Evolutionary conservation across 768 basidiomycete genomes (phyloP), one percentile per base, ranked within the genome.

Genomic region (Panus rudis): DNA sequence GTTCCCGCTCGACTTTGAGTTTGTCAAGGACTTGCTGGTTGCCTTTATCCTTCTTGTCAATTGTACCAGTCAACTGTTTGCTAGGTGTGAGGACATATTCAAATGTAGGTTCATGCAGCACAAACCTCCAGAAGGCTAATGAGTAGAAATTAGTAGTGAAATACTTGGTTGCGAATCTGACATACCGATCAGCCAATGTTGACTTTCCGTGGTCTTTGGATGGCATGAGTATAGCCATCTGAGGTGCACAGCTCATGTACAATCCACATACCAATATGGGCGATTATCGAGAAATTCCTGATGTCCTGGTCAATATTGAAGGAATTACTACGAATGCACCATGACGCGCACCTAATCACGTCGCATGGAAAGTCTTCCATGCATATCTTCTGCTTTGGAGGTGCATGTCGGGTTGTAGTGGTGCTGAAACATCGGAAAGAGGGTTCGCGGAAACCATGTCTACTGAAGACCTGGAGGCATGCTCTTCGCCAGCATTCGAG

Each of bases 191-290:
- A 5, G 92, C 90, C 44, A 96, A 69, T 4, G 92, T 96, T 4
- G 90, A 92, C 71, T 97, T 98, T 41, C 94, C 94, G 63, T 96
- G 93, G 63, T 96, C 87, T 85, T n/a, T n/a, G n/a, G n/a, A n/a
- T n/a, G n/a, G 4, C 12, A 45, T 21, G 19, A 30, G 42, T 23
- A 22, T 35, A 7, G 6, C 6, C 33, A 35, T 10, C 28, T 35
- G 8, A 35, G 33, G 21, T 35, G 6, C 33, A 14, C n/a, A 16
- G 16, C 8, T 16, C 33, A 32, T n/a, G 12, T 24, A 32, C 2
- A 14, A 25, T 28, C 8, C 25, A 47, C 60, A 42, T 56, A 81
- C 91, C 92, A 53, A 96, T 96, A 61, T 97, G 93, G 1, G 92
- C 92, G 58, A 97, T 94, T 52, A 97, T 92, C 8, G 92, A 93